Evolutionary conservation across 495 filamentous ascomycete genomes (phyloP).

Genomic region (Daldinia concentrica): DNA sequence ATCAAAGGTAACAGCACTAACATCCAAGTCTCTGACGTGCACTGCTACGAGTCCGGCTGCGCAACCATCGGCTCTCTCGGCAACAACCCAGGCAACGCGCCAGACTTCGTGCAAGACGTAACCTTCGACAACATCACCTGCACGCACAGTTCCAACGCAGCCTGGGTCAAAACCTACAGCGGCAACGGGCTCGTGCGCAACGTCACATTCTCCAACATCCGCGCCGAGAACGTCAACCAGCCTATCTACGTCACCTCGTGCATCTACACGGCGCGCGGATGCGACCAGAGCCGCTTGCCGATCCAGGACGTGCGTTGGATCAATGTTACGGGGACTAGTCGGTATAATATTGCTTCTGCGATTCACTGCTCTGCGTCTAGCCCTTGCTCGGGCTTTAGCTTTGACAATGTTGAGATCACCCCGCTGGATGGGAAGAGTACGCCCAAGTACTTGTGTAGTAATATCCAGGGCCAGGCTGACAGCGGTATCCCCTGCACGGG

Average conservation of each 20-base stretch:
- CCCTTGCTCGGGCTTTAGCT: slow-evolving; percentile 60
- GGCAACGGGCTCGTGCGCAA: slow-evolving; percentile 58
- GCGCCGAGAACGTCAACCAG: slow-evolving; percentile 59
- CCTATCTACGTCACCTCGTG: slow-evolving; percentile 67
- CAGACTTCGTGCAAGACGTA: slow-evolving; percentile 53
- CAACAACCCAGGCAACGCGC: slow-evolving; percentile 43
- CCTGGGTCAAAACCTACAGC: slow-evolving; percentile 66
- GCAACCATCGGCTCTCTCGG: slow-evolving; percentile 52
- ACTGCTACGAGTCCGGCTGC: slow-evolving; percentile 54
- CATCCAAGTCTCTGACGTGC: slow-evolving; percentile 51
- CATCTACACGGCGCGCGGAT: slow-evolving; percentile 61
- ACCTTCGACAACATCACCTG: slow-evolving; percentile 54
- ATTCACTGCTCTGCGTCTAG: slow-evolving; percentile 61
- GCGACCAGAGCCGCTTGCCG: slow-evolving; percentile 61
- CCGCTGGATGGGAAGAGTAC: slow-evolving; percentile 51
- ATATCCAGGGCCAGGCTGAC: slow-evolving; percentile 53
- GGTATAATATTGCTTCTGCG: slow-evolving; percentile 63
- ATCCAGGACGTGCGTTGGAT: slow-evolving; percentile 63
- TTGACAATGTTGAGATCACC: slow-evolving; percentile 61
- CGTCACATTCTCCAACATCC: slow-evolving; percentile 62
- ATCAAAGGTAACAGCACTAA: slow-evolving; percentile 69
- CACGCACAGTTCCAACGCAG: slow-evolving; percentile 60
- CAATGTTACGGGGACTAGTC: slow-evolving; percentile 64
- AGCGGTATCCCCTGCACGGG: slow-evolving; percentile 54
- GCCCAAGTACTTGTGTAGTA: slow-evolving; percentile 57